Base-by-base conservation (phyloP, 148 eudicot species). In the Chenopodium berlandieri region DNA sequence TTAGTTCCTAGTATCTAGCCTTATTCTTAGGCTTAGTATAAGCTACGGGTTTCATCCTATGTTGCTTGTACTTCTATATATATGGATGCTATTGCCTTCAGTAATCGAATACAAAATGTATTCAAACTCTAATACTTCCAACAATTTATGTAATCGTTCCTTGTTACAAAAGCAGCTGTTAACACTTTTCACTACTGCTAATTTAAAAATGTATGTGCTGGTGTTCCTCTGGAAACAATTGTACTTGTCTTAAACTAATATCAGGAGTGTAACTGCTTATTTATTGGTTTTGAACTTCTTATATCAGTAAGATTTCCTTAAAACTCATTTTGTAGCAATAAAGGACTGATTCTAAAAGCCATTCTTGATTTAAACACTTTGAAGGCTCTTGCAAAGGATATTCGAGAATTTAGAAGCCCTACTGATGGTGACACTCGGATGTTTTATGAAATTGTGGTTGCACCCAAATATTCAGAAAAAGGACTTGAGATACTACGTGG, bases 381-480 rank as follows among this genome's bases (percentile, higher is more conserved):
- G 27, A 77, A 97, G 99, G 89, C 85, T 67, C 98, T 97, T 85
- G 99, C 99, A 23, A 91, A 86, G 80, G 99, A 94, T 58, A 90
- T 97, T 66, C 86, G 99, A 77, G 97, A 97, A 82, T 97, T 91
- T 54, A 89, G 99, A 86, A 97, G 99, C 83, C 99, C 99, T 73
- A 97, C 97, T 17, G 98, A 97, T 75, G 95, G 93, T 64, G 94
- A 91, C 84, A 97, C 96, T 71, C 93, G 98, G 78, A 97, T 97
- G 99, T 97, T 97, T 82, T 97, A 97, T 83, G 99, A 97, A 88
- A 97, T 97, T 69, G 98, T 94, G 64, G 94, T 94, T 85, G 99
- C 99, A 34, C 97, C 99, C 37, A 91, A 88, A 85, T 94, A 91
- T 77, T 73, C 97, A 4, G 62, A 88, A 69, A 94, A 91, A 84